Percentiles rank a stretch among this genome's conserved stretches.
phyloP scores from a whole-genome alignment of 495 filamentous ascomycete species.

The Xylaria longipes region DNA sequence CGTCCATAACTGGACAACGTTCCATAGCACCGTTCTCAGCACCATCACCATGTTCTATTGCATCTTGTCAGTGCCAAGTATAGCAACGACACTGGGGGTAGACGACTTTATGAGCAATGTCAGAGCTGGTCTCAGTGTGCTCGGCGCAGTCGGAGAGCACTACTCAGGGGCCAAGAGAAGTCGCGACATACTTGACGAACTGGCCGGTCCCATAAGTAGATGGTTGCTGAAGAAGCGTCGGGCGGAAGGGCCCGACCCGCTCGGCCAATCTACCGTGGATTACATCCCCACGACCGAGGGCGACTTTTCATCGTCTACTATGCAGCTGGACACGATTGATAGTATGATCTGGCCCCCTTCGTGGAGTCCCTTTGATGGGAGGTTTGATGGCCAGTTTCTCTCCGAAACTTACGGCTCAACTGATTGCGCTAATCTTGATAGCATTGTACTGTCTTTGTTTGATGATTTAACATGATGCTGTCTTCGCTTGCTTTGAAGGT shows the following conservation, averaged over 20 bases:
- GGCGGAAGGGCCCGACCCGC: background rate
- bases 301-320: background rate
- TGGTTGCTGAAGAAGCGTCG: slow-evolving; percentile 40
- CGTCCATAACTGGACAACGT: slow-evolving; percentile 48
- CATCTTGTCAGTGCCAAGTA: slow-evolving; percentile 47
- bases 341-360: background rate
- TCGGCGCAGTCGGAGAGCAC: slow-evolving; percentile 56
- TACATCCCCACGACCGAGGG: background rate
- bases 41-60: slow-evolving; percentile 52
- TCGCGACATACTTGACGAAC: slow-evolving; percentile 51
- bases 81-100: slow-evolving; percentile 45
- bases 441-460: slow-evolving; percentile 20
- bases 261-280: background rate
- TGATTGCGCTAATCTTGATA: slow-evolving; percentile 20
- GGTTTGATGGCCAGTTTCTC: slow-evolving; percentile 7
- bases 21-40: slow-evolving; percentile 51
- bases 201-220: slow-evolving; percentile 48
- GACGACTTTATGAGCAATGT: slow-evolving; percentile 48
- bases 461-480: slow-evolving; percentile 17
- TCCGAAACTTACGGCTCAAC: slow-evolving; percentile 20
- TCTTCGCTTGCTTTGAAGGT: background rate
- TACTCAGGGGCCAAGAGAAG: slow-evolving; percentile 53
- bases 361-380: slow-evolving; percentile 20
- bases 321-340: background rate
- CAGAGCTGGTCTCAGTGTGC: slow-evolving; percentile 48